Evolutionary conservation across 306 rosid species (phyloP).

Genomic region (Vigna reflexopilosa): DNA sequence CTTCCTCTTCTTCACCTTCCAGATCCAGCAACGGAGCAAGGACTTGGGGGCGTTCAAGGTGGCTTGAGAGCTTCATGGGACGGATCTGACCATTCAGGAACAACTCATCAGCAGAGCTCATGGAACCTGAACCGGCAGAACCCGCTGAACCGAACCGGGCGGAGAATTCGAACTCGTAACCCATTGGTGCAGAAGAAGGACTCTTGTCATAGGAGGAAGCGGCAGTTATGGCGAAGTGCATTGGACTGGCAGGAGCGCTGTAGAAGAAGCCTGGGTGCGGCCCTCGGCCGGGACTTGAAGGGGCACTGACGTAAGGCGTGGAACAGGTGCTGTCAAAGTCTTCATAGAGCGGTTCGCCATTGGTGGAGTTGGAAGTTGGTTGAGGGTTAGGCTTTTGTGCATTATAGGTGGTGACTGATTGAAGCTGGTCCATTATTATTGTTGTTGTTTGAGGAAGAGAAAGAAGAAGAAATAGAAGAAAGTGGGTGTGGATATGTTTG

Average conservation of each 20-base stretch:
- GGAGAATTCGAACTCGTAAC: constrained; percentile 88
- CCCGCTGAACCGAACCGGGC: constrained; percentile 67
- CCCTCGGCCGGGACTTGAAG: constrained; percentile 90
- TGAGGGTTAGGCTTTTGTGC: constrained; percentile 21
- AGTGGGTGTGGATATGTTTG: background rate
- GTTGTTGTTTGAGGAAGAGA: background rate
- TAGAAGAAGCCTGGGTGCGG: constrained; percentile 71
- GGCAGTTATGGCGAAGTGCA: constrained; percentile 74
- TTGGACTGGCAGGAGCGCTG: constrained; percentile 97
- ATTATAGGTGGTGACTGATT: constrained; percentile 45
- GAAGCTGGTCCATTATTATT: constrained; percentile 56
- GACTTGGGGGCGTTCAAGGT: constrained; percentile 80
- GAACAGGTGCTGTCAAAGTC: constrained; percentile 87
- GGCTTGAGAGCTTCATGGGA: constrained; percentile 88
- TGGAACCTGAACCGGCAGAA: constrained; percentile 58
- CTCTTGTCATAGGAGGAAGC: constrained; percentile 32
- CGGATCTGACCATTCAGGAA: constrained; percentile 95
- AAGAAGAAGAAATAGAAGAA: background rate
- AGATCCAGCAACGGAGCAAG: constrained; percentile 85
- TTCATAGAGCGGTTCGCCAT: constrained; percentile 52
- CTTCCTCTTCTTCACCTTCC: constrained; percentile 57
- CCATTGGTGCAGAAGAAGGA: constrained; percentile 45
- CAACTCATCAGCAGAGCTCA: constrained; percentile 95
- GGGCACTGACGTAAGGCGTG: constrained; percentile 94
- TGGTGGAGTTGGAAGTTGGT: constrained; percentile 41